Evolutionary conservation across 176 grass and related monocot species (phyloP).

Genomic region (Canna indica): DNA sequence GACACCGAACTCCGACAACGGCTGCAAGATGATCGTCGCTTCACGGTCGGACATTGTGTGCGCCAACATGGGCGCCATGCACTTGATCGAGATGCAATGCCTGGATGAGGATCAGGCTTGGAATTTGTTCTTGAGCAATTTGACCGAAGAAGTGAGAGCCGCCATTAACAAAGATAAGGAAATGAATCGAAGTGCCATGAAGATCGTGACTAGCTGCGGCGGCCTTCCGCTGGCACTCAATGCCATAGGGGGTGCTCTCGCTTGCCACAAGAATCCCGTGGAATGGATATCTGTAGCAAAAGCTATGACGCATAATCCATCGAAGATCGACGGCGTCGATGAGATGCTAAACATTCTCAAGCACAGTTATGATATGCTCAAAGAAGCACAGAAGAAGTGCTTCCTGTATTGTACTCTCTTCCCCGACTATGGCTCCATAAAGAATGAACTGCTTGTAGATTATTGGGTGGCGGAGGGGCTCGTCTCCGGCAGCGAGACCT

Average conservation of each 20-base stretch:
- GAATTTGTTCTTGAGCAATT: slow-evolving; percentile 48
- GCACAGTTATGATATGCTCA: slow-evolving; percentile 58
- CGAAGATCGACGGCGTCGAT: slow-evolving; percentile 24
- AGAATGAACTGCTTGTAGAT: slow-evolving; percentile 40
- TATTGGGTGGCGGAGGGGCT: slow-evolving; percentile 72
- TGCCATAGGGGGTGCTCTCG: slow-evolving; percentile 48
- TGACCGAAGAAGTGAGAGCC: slow-evolving; percentile 17
- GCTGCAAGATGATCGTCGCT: slow-evolving; percentile 52
- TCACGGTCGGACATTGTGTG: slow-evolving; percentile 38
- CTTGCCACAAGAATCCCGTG: slow-evolving; percentile 18
- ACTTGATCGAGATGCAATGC: slow-evolving; percentile 36
- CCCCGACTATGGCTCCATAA: slow-evolving; percentile 52
- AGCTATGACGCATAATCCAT: slow-evolving; percentile 23
- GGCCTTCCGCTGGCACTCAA: slow-evolving; percentile 65
- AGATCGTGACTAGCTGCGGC: slow-evolving; percentile 36
- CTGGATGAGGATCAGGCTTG: slow-evolving; percentile 22
- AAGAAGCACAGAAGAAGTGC: slow-evolving; percentile 27
- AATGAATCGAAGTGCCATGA: background rate
- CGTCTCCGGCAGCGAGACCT: slow-evolving; percentile 6
- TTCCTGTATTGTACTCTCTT: slow-evolving; percentile 73
- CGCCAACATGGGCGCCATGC: slow-evolving; percentile 43
- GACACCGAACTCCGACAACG: slow-evolving; percentile 16
- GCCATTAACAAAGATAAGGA: slow-evolving; percentile 11
- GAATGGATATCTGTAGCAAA: slow-evolving; percentile 32
- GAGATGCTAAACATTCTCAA: slow-evolving; percentile 41